These are phyloP conservation scores for Zygnema circumcarinatum DNA, from an alignment of 139 green algal species.

Conservation along the genomic window DNA sequence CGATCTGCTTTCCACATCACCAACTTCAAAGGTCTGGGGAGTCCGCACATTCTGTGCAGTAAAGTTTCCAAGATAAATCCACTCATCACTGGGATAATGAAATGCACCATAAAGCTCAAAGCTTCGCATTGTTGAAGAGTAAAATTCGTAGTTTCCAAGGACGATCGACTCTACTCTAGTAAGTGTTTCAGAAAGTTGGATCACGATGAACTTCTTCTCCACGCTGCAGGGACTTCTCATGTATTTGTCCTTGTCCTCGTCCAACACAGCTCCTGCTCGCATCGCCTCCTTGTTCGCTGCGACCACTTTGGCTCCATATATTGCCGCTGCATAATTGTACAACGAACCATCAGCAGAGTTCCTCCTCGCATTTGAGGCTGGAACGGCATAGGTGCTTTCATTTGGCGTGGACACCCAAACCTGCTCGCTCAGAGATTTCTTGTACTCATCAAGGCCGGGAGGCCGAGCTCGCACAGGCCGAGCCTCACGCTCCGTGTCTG, in stretches of 20 bases:
- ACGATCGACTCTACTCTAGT: slow-evolving; percentile 61
- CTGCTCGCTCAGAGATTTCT: background rate
- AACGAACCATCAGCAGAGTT: slow-evolving; percentile 21
- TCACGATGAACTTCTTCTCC: slow-evolving; percentile 64
- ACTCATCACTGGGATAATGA: slow-evolving; percentile 61
- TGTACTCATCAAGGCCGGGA: slow-evolving; percentile 8
- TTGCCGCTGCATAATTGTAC: slow-evolving; percentile 52
- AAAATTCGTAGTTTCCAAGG: slow-evolving; percentile 69
- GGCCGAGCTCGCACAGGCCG: background rate
- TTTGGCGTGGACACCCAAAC: too few species aligned
- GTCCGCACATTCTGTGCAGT: slow-evolving; percentile 49
- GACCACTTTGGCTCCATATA: slow-evolving; percentile 53
- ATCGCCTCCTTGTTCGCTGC: slow-evolving; percentile 56
- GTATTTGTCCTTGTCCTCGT: slow-evolving; percentile 66
- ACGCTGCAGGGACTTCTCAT: slow-evolving; percentile 59
- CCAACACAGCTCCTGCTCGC: slow-evolving; percentile 42
- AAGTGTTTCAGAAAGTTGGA: slow-evolving; percentile 63
- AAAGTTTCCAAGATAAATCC: slow-evolving; percentile 57
- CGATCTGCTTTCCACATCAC: background rate
- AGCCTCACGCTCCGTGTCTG: too few species aligned
- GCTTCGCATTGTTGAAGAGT: slow-evolving; percentile 52
- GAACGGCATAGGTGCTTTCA: too few species aligned
- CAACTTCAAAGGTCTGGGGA: slow-evolving; percentile 53
- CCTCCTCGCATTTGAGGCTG: background rate
- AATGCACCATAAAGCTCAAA: slow-evolving; percentile 60